Conservation (phyloP, 805 yeast species). For the Saccharomyces jurei region DNA sequence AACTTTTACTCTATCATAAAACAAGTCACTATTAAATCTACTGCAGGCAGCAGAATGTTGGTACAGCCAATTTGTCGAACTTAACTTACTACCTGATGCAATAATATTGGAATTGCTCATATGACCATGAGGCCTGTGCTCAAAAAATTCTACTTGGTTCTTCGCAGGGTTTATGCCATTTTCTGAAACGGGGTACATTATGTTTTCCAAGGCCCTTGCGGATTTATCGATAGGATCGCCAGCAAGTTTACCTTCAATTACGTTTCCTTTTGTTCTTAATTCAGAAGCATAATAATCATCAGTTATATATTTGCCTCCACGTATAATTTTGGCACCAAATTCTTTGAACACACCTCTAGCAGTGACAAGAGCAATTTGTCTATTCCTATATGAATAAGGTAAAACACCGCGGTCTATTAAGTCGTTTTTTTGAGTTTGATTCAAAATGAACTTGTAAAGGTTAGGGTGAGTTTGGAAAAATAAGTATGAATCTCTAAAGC, state of each 20-base stretch:
- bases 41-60: conserved; percentile 76
- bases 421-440: conserved; percentile 73
- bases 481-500: conserved; percentile 84
- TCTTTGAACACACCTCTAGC: conserved; percentile 85
- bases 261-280: conserved; percentile 46
- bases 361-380: conserved; percentile 82
- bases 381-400: conserved; percentile 84
- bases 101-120: conserved; percentile 1
- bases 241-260: conserved; percentile 48
- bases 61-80: conserved; percentile 74
- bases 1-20: conserved; percentile 47
- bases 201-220: conserved; percentile 4
- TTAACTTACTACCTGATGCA: conserved; percentile 29
- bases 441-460: conserved; percentile 63
- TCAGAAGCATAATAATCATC: conserved; percentile 82
- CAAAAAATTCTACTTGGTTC: conserved; percentile 34
- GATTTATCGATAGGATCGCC: conserved; percentile 23
- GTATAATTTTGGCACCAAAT: conserved; percentile 79
- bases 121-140: conserved; percentile 22
- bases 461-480: conserved; percentile 79
- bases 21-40: conserved; percentile 57
- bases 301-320: conserved; percentile 67
- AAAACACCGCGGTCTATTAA: conserved; percentile 71
- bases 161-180: conserved; percentile 25
- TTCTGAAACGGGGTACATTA: not conserved